Conservation (phyloP, 1,284 basidiomycete genomes). For the Rhodotorula sp. region DNA sequence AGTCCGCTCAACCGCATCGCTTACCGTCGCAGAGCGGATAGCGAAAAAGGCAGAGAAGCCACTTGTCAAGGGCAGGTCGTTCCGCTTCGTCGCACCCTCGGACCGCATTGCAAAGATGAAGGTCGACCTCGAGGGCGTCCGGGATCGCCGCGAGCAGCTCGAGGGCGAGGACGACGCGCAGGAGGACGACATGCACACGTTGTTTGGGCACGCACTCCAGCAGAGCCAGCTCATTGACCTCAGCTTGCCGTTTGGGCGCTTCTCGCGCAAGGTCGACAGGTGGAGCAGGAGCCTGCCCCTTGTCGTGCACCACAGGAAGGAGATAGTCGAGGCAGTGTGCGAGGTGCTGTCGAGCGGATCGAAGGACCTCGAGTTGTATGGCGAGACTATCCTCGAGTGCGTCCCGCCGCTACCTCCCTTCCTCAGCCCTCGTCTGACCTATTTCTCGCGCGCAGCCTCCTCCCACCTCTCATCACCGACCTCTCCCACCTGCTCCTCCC, state of each 20-base stretch:
- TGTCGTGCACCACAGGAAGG: slow-evolving; percentile 40
- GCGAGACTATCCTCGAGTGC: slow-evolving; percentile 38
- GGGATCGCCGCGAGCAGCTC: slow-evolving; percentile 36
- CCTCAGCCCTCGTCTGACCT: background rate
- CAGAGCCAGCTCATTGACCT: slow-evolving; percentile 41
- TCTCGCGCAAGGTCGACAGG: slow-evolving; percentile 37
- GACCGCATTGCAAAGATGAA: slow-evolving; percentile 32
- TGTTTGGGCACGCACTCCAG: slow-evolving; percentile 38
- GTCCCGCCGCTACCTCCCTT: slow-evolving; percentile 6
- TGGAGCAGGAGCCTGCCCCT: slow-evolving; percentile 41
- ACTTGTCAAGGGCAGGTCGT: slow-evolving; percentile 37
- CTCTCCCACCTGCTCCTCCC: slow-evolving; percentile 38
- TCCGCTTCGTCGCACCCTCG: slow-evolving; percentile 33
- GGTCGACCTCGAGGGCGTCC: slow-evolving; percentile 35
- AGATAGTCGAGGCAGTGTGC: slow-evolving; percentile 37
- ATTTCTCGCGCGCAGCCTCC: slow-evolving; percentile 30
- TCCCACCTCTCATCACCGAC: slow-evolving; percentile 44
- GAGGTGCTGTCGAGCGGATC: slow-evolving; percentile 18
- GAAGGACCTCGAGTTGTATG: slow-evolving; percentile 35
- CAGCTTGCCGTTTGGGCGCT: slow-evolving; percentile 39
- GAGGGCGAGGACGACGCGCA: slow-evolving; percentile 34
- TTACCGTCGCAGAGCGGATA: slow-evolving; percentile 33
- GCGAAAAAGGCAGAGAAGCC: slow-evolving; percentile 30
- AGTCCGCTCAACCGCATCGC: slow-evolving; percentile 28
- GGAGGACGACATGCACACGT: slow-evolving; percentile 31